These are phyloP conservation scores for Nidula microcarpa DNA, from an alignment of 768 basidiomycete species.

Conservation along the genomic window DNA sequence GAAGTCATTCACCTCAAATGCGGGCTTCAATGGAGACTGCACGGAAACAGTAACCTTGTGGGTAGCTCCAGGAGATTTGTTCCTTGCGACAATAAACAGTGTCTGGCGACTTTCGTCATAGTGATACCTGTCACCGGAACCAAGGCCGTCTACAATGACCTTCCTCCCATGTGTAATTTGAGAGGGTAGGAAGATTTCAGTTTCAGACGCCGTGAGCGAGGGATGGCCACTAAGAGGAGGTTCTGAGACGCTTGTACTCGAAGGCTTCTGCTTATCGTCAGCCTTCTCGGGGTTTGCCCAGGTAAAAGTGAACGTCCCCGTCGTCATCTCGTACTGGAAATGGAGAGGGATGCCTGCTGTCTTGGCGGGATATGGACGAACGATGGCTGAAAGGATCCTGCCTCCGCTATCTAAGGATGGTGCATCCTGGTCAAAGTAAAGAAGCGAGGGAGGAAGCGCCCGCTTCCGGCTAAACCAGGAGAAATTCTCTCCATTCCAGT, in stretches of 20 bases:
- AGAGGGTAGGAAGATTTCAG: constrained; percentile 81
- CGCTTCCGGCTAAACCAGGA: constrained; percentile 81
- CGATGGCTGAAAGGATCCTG: constrained; percentile 72
- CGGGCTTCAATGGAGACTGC: constrained; percentile 43
- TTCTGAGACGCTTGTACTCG: constrained; percentile 16
- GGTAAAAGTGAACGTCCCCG: constrained; percentile 59
- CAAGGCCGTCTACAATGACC: constrained; percentile 57
- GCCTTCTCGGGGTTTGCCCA: constrained; percentile 46
- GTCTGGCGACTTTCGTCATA: constrained; percentile 74
- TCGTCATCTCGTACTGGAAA: constrained; percentile 77
- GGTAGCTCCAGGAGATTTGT: constrained; percentile 37
- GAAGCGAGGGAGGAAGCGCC: constrained; percentile 49
- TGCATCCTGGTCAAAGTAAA: constrained; percentile 57
- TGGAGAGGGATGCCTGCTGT: constrained; percentile 78
- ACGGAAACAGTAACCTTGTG: constrained; percentile 56
- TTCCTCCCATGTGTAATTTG: constrained; percentile 53
- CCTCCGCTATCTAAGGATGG: constrained; percentile 81
- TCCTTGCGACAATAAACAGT: constrained; percentile 55
- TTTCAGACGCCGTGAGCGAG: constrained; percentile 50
- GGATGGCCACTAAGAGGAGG: constrained; percentile 40
- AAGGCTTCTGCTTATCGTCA: constrained; percentile 3
- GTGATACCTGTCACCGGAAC: constrained; percentile 41
- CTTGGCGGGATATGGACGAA: constrained; percentile 90
- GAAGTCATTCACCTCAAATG: constrained; percentile 59
- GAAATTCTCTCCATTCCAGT: constrained; percentile 98